Evolutionary conservation across 352 stramenopile genomes (phyloP).

Genomic region (Phytophthora vignae): DNA sequence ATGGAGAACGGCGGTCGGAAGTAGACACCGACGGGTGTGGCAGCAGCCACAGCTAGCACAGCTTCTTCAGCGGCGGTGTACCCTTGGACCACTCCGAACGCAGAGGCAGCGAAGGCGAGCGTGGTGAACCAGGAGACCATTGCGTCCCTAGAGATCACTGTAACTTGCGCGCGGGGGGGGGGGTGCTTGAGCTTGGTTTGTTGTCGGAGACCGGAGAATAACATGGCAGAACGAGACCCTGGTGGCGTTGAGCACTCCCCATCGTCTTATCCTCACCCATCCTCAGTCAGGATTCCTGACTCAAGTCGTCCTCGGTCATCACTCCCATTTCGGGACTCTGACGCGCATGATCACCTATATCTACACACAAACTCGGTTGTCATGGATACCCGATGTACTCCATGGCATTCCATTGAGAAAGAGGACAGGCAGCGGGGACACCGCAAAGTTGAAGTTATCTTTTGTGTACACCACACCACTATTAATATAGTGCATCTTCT

Average conservation of each 20-base stretch:
- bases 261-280: neutral
- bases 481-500: neutral
- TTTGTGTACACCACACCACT: conserved; percentile 7
- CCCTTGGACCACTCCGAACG: conserved; percentile 8
- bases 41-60: neutral
- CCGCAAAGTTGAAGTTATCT: neutral
- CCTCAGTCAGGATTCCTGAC: neutral
- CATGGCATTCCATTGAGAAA: too few relatives aligned
- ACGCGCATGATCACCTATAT: too few relatives aligned
- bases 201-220: neutral
- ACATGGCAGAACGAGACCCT: neutral
- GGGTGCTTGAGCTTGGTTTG: neutral
- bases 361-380: too few relatives aligned
- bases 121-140: neutral
- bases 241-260: neutral
- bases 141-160: neutral
- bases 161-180: too few relatives aligned
- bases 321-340: too few relatives aligned
- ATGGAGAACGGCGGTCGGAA: conserved; percentile 31
- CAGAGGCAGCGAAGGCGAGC: neutral
- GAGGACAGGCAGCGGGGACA: neutral
- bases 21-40: conserved; percentile 15
- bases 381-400: too few relatives aligned
- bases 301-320: neutral
- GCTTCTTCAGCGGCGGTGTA: neutral